Conservation (phyloP, 768 basidiomycete species). For the Termitomyces sp. region DNA sequence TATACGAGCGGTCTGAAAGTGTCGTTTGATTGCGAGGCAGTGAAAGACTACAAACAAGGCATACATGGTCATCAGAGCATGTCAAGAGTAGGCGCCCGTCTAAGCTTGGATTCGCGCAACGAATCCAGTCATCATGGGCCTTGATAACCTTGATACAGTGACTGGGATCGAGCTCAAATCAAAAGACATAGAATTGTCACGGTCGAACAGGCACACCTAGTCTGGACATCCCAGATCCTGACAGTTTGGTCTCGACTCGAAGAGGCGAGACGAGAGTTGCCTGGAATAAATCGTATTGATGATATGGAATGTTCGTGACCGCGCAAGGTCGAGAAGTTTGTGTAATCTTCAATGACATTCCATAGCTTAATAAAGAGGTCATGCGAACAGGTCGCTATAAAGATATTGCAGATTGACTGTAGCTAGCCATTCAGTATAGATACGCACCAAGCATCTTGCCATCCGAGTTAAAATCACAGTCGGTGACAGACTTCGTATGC, state of each 20-base stretch:
- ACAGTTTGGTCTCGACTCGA: slow-evolving; percentile 69
- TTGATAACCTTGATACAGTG: slow-evolving; percentile 59
- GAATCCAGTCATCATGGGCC: slow-evolving; percentile 67
- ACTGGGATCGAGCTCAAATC: slow-evolving; percentile 22
- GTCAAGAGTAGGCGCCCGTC: slow-evolving; percentile 57
- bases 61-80: slow-evolving; percentile 64
- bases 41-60: slow-evolving; percentile 9
- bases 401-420: neutral
- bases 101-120: slow-evolving; percentile 36
- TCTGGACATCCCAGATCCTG: slow-evolving; percentile 63
- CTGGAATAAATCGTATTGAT: slow-evolving; percentile 61
- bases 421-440: neutral
- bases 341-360: slow-evolving; percentile 21
- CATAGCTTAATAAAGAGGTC: slow-evolving; percentile 37
- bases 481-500: slow-evolving; percentile 65
- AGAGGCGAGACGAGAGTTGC: slow-evolving; percentile 58
- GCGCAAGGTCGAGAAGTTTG: slow-evolving; percentile 30
- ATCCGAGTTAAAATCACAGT: slow-evolving; percentile 65
- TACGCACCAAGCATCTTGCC: slow-evolving; percentile 57
- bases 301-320: slow-evolving; percentile 77
- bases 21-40: neutral
- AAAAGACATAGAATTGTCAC: neutral
- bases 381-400: slow-evolving; percentile 17
- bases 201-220: slow-evolving; percentile 39
- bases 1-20: slow-evolving; percentile 54